Percentiles rank a stretch among this genome's conserved stretches.
phyloP scores from a whole-genome alignment of 2,329 filamentous ascomycete species.

The Trichoderma sp. region DNA sequence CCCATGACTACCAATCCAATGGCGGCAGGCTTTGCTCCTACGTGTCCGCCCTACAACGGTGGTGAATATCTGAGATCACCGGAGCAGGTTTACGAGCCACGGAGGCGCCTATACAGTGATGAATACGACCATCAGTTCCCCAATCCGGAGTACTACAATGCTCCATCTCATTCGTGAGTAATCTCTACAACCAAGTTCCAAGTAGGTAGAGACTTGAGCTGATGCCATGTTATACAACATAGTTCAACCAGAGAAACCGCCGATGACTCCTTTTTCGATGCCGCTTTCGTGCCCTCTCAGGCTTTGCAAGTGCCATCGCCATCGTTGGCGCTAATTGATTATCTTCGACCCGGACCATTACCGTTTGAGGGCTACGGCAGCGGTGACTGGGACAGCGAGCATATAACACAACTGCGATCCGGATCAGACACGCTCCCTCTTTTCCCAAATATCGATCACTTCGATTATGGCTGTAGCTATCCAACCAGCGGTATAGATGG shows the following conservation, averaged over 20 bases:
- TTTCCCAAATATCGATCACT: not conserved
- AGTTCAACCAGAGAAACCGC: not conserved
- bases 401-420: constrained; percentile 1
- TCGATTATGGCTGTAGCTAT: not conserved
- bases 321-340: not conserved
- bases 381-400: constrained; percentile 1
- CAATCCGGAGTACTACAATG: not conserved
- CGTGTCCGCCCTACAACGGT: not conserved
- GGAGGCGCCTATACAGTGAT: not conserved
- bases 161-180: constrained; percentile 6
- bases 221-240: not conserved
- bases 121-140: not conserved
- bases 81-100: not conserved
- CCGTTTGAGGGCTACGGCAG: not conserved
- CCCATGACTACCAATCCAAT: not conserved
- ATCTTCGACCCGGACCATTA: not conserved
- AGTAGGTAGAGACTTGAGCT: not conserved
- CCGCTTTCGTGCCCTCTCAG: not conserved
- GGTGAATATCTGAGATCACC: not conserved
- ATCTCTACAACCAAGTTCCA: not conserved
- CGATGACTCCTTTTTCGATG: not conserved
- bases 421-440: not conserved
- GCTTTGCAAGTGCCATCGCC: not conserved
- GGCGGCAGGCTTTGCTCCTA: not conserved
- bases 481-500: not conserved